A percentile compares a stretch with the other conserved stretches of the same genome.
phyloP scores from a whole-genome alignment of 768 basidiomycete species.

The Termitomyces sp. region DNA sequence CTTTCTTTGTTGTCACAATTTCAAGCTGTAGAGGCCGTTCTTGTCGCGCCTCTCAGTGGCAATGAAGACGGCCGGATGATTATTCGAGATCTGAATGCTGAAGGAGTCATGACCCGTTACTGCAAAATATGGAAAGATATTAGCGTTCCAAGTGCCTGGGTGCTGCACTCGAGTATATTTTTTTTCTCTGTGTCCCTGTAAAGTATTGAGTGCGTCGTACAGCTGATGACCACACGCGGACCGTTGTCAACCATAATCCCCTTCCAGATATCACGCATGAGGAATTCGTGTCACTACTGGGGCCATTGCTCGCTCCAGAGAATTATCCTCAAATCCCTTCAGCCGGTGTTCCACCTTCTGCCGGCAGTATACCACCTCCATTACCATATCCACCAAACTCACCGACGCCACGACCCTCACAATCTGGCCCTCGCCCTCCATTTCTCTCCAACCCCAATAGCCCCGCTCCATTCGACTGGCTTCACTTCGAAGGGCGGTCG shows the following conservation, averaged over 20 bases:
- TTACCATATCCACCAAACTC: conserved; percentile 27
- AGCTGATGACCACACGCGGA: conserved; percentile 59
- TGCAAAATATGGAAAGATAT: conserved; percentile 72
- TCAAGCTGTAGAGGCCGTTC: conserved; percentile 55
- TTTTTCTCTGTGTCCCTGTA: background rate
- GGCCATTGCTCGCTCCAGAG: conserved; percentile 80
- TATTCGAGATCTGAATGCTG: conserved; percentile 58
- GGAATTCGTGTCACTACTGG: conserved; percentile 76
- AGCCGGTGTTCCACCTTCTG: conserved; percentile 23
- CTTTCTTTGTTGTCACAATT: conserved; percentile 75
- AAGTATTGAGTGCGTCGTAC: conserved; percentile 4
- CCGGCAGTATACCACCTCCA: conserved; percentile 30
- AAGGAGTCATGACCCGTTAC: conserved; percentile 67
- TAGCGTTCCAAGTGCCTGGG: conserved; percentile 80
- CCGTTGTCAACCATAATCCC: conserved; percentile 85
- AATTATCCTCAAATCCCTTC: conserved; percentile 52
- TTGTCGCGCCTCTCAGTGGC: conserved; percentile 73
- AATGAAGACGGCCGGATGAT: conserved; percentile 67
- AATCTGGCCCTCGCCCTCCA: conserved; percentile 25
- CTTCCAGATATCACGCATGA: conserved; percentile 85
- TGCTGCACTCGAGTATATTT: conserved; percentile 64
- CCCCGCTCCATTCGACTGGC: conserved; percentile 82
- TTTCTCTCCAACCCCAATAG: conserved; percentile 46
- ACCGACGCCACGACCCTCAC: conserved; percentile 29
- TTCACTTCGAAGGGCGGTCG: conserved; percentile 81